Base-by-base conservation (phyloP, 768 basidiomycete genomes). In the Lactarius akahatsu region DNA sequence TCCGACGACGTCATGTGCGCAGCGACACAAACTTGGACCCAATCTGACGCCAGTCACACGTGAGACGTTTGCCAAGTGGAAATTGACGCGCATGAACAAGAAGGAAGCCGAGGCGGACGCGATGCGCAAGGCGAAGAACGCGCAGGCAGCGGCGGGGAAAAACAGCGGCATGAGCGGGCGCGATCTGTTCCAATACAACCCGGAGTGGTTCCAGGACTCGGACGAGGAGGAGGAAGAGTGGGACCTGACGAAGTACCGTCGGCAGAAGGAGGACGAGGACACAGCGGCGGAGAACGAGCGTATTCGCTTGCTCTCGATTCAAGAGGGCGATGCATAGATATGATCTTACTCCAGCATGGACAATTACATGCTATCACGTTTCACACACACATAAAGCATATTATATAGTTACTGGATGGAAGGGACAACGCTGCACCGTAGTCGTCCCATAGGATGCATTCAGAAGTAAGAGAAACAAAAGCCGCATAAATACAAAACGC, bases 111-210 rank as follows among this genome's bases (percentile, higher is more conserved):
- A 98, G 74, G 78, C 82, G 57, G 94, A 98, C 63, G 94, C 86
- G 0, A 16, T 87, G 68, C 85, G 85, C 71, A 94, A 91, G 75
- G 83, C 92, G 30, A 97, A 97, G 78, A 89, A 92, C 59, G 73
- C 85, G 7, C 89, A 93, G 69, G 83, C 82, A 71, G 85, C 88
- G 3, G 95, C 95, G 3, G 96, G 96, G 66, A 98, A 98, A 85
- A 88, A 80, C 74, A 83, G 79, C 40, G 97, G 97, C 57, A 94
- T 99, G 94, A 93, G 91, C 65, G 97, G 97, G 60, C 84, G 94
- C 77, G 97, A 98, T 78, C 80, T 99, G 90, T 96, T 97, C 85
- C 89, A 92, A 79, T 96, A 92, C 86, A 95, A 96, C 77, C 91
- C 94, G 20, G 92, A 94, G 72, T 94, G 92, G 91, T 95, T 94